A percentile compares a stretch with the other conserved stretches of the same genome.
Evolutionary conservation across 2,329 filamentous ascomycete species (phyloP).

Genomic region (Claviceps fusiformis): DNA sequence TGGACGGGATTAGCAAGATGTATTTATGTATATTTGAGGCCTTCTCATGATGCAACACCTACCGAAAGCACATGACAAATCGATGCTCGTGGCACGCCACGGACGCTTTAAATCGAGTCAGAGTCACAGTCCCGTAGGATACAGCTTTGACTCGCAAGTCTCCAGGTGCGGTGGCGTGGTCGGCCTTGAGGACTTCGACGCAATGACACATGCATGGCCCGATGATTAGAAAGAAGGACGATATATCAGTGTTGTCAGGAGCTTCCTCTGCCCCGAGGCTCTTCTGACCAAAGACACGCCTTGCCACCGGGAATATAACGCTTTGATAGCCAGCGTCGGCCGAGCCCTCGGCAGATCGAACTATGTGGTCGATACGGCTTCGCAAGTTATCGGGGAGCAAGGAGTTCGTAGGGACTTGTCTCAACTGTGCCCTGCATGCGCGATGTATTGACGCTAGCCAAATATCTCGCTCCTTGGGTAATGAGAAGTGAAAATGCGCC

Average conservation of each 20-base stretch:
- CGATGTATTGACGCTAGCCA: slow-evolving; percentile 34
- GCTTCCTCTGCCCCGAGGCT: slow-evolving; percentile 27
- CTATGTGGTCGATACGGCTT: slow-evolving; percentile 30
- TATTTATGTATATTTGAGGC: neutral
- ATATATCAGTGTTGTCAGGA: slow-evolving; percentile 33
- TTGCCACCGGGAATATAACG: slow-evolving; percentile 38
- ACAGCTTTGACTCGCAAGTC: slow-evolving; percentile 37
- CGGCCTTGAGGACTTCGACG: slow-evolving; percentile 33
- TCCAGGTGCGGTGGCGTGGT: slow-evolving; percentile 25
- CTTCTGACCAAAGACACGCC: slow-evolving; percentile 29
- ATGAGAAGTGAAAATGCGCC: slow-evolving; percentile 34
- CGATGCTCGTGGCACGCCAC: slow-evolving; percentile 39
- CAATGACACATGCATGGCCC: slow-evolving; percentile 40
- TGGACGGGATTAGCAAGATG: neutral
- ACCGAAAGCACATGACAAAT: slow-evolving; percentile 42
- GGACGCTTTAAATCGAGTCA: slow-evolving; percentile 37
- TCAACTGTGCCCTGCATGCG: slow-evolving; percentile 25
- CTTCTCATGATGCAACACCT: slow-evolving; percentile 10
- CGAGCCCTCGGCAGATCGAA: slow-evolving; percentile 28
- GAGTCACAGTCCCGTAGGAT: slow-evolving; percentile 37
- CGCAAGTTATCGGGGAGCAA: slow-evolving; percentile 33
- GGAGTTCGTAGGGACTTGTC: slow-evolving; percentile 20
- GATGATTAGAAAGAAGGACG: slow-evolving; percentile 40
- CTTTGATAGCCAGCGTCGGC: slow-evolving; percentile 16
- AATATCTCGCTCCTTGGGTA: slow-evolving; percentile 34